Base-by-base conservation (phyloP, 2,329 filamentous ascomycete genomes). In the Diaporthe sp. region DNA sequence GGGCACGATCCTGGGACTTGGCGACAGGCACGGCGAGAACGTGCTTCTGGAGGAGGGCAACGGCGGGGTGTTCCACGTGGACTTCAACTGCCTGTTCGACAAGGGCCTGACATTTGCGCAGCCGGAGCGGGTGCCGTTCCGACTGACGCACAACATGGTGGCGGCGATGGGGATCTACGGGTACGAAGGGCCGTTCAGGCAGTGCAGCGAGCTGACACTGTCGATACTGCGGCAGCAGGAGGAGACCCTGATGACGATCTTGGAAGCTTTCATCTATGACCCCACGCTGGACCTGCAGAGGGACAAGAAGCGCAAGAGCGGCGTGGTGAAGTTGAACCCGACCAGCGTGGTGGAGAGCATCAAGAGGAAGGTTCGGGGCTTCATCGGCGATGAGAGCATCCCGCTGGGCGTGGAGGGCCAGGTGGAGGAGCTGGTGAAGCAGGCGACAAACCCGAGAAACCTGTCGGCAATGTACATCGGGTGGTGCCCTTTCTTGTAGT, bases 41-140 rank as follows among this genome's bases (percentile, higher is more conserved):
- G 94, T 99, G 72, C 90, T 98, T 39, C 92, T 99, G 42, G 95
- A 98, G 83, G 95, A 98, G 85, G 93, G 94, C 73, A 97, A 95
- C 77, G 97, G 97, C 58, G 96, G 96, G 69, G 92, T 97, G 3
- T 94, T 99, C 83, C 97, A 99, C 83, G 97, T 99, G 59, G 97
- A 99, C 84, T 99, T 99, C 88, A 99, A 99, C 85, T 99, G 97
- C 83, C 91, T 99, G 6, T 99, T 99, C 82, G 97, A 99, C 86
- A 99, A 99, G 81, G 97, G 97, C 1, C 90, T 96, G 53, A 98
- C 96, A 0, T 98, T 99, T 81, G 93, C 95, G 76, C 97, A 97
- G 83, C 96, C 97, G 0, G 97, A 99, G 83, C 88, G 94, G 39
- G 97, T 99, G 1, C 97, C 97, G 2, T 99, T 99, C 88, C 94